These are phyloP conservation scores for Botrytis cinerea DNA, from an alignment of 2,329 filamentous ascomycete genomes.

Conservation along the genomic window DNA sequence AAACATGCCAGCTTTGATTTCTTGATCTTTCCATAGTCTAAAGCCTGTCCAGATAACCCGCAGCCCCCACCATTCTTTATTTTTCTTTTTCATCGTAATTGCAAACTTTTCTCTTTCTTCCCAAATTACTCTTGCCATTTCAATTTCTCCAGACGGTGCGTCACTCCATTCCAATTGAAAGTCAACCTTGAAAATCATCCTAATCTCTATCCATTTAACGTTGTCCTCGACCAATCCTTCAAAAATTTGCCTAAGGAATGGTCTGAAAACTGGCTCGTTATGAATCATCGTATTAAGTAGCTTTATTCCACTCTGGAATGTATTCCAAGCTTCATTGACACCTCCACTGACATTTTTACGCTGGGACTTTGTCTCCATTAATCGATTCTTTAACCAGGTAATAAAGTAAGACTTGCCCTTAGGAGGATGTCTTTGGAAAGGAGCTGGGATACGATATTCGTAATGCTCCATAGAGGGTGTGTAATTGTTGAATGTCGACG, in stretches of 20 bases:
- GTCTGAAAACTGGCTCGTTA: constrained; percentile 86
- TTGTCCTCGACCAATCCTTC: constrained; percentile 71
- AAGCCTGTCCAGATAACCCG: constrained; percentile 80
- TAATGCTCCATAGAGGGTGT: neutral
- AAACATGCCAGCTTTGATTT: constrained; percentile 59
- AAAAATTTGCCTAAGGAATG: constrained; percentile 70
- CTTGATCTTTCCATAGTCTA: constrained; percentile 60
- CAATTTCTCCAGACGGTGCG: constrained; percentile 32
- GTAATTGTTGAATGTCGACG: constrained; percentile 38
- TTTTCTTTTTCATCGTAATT: constrained; percentile 70
- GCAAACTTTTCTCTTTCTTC: constrained; percentile 70
- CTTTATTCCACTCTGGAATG: constrained; percentile 72
- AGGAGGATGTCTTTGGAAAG: neutral
- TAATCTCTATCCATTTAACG: constrained; percentile 78
- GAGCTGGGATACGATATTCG: neutral
- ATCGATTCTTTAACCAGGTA: constrained; percentile 71
- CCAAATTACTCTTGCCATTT: constrained; percentile 55
- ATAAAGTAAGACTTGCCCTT: constrained; percentile 70
- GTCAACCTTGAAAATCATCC: constrained; percentile 62
- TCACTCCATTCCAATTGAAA: constrained; percentile 55
- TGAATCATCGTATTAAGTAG: constrained; percentile 72
- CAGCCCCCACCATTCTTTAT: constrained; percentile 76
- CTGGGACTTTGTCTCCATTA: constrained; percentile 43
- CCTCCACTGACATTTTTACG: constrained; percentile 40
- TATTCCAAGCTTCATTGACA: constrained; percentile 79